A percentile compares a stretch with the other conserved stretches of the same genome.
phyloP scores from a whole-genome alignment of 177 flowering plant genomes.

The Vitis hybrid region DNA sequence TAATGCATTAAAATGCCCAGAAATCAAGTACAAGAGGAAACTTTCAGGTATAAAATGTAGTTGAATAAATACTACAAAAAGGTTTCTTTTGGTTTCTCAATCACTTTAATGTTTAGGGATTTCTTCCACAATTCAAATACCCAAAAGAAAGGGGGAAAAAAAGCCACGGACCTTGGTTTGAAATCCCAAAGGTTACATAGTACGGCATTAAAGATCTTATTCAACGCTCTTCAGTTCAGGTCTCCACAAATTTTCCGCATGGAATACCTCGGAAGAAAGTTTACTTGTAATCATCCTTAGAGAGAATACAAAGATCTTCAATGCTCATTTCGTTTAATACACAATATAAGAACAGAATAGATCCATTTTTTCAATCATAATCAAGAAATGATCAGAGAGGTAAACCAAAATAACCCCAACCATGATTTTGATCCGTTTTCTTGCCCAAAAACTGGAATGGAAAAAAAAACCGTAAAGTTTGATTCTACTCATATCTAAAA shows the following conservation, averaged over 20 bases:
- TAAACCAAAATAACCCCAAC: neutral
- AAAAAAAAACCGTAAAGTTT: neutral
- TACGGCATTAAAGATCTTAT: neutral
- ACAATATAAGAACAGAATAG: neutral
- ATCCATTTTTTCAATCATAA: neutral
- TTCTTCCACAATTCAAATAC: no score
- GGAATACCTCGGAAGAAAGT: neutral
- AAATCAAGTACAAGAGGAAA: no score
- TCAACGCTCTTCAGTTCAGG: constrained; percentile 29
- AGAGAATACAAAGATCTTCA: neutral
- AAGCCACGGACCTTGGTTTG: no score
- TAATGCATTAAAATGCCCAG: no score
- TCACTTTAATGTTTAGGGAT: no score
- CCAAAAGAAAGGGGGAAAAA: no score
- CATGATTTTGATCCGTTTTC: no score
- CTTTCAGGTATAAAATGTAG: no score
- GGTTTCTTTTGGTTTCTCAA: no score
- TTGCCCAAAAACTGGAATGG: neutral
- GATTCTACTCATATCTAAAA: no score
- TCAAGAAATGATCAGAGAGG: no score
- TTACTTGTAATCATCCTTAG: neutral
- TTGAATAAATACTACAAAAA: no score
- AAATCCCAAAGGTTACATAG: neutral
- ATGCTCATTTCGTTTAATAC: neutral
- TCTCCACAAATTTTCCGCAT: constrained; percentile 21